Conservation (phyloP, 305 asterid genomes). For the Ruellia speciosa region DNA sequence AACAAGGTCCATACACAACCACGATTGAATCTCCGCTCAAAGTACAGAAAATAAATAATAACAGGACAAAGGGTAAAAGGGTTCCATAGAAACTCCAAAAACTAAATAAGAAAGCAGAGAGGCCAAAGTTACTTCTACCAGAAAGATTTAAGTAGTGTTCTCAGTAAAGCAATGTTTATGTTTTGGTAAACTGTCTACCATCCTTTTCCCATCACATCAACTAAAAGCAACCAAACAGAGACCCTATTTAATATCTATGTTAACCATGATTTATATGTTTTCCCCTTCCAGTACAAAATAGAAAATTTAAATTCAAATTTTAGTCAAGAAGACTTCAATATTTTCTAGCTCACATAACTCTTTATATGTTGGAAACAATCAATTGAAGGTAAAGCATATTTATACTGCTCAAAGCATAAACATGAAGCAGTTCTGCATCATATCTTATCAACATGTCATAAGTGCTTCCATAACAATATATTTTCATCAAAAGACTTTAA, state of each 20-base stretch:
- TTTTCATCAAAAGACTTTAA: background rate
- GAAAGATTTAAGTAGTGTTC: background rate
- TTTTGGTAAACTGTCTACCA: background rate
- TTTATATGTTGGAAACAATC: background rate
- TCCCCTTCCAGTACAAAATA: background rate
- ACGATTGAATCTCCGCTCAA: background rate
- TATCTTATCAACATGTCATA: background rate
- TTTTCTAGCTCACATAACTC: background rate
- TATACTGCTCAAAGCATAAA: too few relatives aligned
- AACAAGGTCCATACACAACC: slow-evolving; percentile 7
- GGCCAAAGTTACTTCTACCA: background rate
- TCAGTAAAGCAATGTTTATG: background rate
- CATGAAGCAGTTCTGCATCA: too few relatives aligned
- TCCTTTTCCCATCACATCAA: background rate
- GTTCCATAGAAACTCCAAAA: background rate
- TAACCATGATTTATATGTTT: background rate
- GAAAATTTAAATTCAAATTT: background rate
- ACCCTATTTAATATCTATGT: background rate
- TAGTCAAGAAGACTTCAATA: background rate
- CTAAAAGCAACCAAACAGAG: background rate
- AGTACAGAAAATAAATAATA: background rate
- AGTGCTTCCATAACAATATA: background rate
- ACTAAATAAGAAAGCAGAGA: slow-evolving; percentile 1
- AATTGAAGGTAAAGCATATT: background rate
- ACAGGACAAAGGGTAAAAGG: background rate